Conservation (phyloP, 108 stramenopile genomes). For the Nitzschia putrida region DNA sequence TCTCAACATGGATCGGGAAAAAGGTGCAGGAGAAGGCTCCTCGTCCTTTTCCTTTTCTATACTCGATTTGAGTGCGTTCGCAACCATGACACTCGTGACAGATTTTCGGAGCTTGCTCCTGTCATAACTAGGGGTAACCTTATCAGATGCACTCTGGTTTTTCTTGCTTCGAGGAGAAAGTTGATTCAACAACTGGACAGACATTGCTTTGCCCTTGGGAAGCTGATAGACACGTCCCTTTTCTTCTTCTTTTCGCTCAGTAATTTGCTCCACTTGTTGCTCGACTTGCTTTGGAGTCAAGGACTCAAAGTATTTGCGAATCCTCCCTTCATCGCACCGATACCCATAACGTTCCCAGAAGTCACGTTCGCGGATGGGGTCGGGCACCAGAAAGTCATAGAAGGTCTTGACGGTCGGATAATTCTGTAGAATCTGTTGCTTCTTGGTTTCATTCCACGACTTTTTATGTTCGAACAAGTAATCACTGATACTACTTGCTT, state of each 20-base stretch:
- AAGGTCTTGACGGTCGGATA: not conserved
- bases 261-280: not conserved
- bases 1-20: too few species aligned
- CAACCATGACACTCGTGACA: too few species aligned
- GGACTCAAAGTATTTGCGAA: not conserved
- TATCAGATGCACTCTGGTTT: not conserved
- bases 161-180: not conserved
- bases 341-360: slow-evolving; percentile 16
- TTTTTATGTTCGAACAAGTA: slow-evolving; percentile 14
- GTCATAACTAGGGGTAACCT: not conserved
- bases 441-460: not conserved
- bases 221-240: slow-evolving; percentile 1
- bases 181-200: not conserved
- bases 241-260: slow-evolving; percentile 4
- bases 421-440: not conserved
- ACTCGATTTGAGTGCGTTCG: too few species aligned
- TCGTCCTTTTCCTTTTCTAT: not conserved
- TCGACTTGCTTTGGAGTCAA: not conserved
- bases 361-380: not conserved
- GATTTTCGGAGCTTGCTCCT: not conserved
- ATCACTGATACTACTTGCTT: slow-evolving; percentile 9
- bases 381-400: slow-evolving; percentile 10
- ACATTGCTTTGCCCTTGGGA: not conserved
- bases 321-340: slow-evolving; percentile 5
- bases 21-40: not conserved